Percentiles rank a stretch among this genome's conserved stretches.
These are phyloP conservation scores for Phytopythium cucurbitacearum DNA, from an alignment of 352 stramenopile genomes.

Conservation along the genomic window DNA sequence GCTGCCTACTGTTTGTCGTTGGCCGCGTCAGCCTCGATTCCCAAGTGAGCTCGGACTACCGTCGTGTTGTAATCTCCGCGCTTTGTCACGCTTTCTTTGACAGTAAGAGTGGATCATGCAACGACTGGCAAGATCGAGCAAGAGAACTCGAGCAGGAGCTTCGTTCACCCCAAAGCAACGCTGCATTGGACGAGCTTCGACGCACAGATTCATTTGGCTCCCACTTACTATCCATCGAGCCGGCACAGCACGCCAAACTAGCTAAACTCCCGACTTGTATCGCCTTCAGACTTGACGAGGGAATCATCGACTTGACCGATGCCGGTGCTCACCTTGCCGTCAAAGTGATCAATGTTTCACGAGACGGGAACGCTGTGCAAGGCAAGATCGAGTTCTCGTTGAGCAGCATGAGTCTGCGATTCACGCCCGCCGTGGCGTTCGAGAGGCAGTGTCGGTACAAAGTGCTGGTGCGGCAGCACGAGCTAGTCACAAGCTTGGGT, in stretches of 20 bases:
- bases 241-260: constrained; percentile 14
- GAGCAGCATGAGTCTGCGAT: constrained; percentile 10
- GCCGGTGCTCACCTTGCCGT: constrained; percentile 19
- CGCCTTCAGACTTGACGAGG: constrained; percentile 17
- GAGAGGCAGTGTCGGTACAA: constrained; percentile 19
- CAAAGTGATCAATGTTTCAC: constrained; percentile 18
- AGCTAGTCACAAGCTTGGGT: constrained; percentile 23
- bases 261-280: constrained; percentile 8
- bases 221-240: constrained; percentile 11
- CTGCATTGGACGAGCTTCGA: background rate
- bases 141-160: background rate
- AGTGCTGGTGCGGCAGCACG: constrained; percentile 16
- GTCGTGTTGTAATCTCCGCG: no score
- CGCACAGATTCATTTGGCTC: constrained; percentile 3
- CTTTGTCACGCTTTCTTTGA: no score
- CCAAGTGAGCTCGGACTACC: no score
- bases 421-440: constrained; percentile 16
- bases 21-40: no score
- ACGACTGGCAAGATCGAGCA: no score
- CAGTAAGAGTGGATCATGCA: no score
- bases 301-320: constrained; percentile 15
- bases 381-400: constrained; percentile 18
- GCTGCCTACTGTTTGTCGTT: constrained; percentile 6
- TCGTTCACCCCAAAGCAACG: background rate
- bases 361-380: constrained; percentile 15